A percentile compares a stretch with the other conserved stretches of the same genome.
These are phyloP conservation scores for Flueggea neowawraea DNA, from an alignment of 441 rosid species.

Conservation along the genomic window DNA sequence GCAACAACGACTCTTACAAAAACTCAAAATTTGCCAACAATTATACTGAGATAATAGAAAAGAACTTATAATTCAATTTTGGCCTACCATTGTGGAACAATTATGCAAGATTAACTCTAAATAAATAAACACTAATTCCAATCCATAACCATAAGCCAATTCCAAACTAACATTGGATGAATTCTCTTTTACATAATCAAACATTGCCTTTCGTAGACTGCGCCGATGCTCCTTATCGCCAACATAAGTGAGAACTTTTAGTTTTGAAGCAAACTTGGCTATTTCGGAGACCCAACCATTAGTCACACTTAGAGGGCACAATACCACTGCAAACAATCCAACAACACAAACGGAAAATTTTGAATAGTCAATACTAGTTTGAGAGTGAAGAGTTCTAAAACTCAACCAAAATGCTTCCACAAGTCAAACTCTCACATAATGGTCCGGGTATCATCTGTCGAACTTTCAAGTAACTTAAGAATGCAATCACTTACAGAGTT, in stretches of 20 bases:
- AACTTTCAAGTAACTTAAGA: slow-evolving; percentile 76
- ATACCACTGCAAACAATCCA: slow-evolving; percentile 50
- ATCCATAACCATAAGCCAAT: no score
- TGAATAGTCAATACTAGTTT: no score
- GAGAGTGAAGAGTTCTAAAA: slow-evolving; percentile 1
- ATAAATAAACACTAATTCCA: slow-evolving; percentile 1
- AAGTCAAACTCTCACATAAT: slow-evolving; percentile 81
- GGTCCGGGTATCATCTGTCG: slow-evolving; percentile 50
- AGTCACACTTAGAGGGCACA: slow-evolving; percentile 85
- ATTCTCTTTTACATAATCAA: slow-evolving; percentile 38
- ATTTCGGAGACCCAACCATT: slow-evolving; percentile 89
- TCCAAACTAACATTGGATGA: slow-evolving; percentile 38
- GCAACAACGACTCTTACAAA: slow-evolving; percentile 49
- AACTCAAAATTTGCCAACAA: slow-evolving; percentile 2
- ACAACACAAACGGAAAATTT: no score
- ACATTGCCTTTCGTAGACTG: slow-evolving; percentile 45
- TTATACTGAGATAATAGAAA: not conserved
- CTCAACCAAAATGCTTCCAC: slow-evolving; percentile 13
- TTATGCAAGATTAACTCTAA: not conserved
- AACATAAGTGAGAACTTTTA: slow-evolving; percentile 66
- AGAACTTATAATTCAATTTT: not conserved
- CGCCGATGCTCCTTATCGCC: slow-evolving; percentile 70
- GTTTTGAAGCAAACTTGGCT: slow-evolving; percentile 59
- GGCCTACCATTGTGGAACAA: not conserved
- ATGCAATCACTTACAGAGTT: slow-evolving; percentile 77